Conservation (phyloP, 139 green algal genomes). For the Asterochloris erici region DNA sequence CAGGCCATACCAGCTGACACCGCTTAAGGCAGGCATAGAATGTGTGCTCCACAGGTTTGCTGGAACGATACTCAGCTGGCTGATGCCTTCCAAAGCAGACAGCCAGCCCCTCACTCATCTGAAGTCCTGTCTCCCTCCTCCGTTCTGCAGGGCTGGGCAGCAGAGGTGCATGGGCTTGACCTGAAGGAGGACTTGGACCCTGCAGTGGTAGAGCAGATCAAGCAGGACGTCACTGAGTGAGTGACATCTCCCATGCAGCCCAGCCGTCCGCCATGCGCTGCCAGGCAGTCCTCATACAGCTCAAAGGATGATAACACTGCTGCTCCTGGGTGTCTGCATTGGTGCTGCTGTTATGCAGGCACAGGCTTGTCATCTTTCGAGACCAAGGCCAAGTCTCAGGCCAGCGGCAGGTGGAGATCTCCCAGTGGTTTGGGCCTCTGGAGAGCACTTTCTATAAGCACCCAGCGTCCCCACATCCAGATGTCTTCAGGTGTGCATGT, state of each 20-base stretch:
- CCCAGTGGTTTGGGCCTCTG: slow-evolving; percentile 39
- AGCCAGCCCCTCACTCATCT: too few relatives aligned
- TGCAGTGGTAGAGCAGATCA: slow-evolving; percentile 5
- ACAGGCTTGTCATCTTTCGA: slow-evolving; percentile 43
- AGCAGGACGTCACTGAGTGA: slow-evolving; percentile 24
- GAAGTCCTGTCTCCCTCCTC: too few relatives aligned
- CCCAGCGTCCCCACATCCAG: slow-evolving; percentile 35
- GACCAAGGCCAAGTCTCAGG: slow-evolving; percentile 41
- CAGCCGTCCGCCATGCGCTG: too few relatives aligned
- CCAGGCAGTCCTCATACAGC: too few relatives aligned
- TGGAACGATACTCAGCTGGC: too few relatives aligned
- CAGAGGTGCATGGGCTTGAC: slow-evolving; percentile 20
- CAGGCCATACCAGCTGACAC: too few relatives aligned
- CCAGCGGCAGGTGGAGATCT: slow-evolving; percentile 44
- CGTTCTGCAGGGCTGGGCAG: slow-evolving; percentile 5
- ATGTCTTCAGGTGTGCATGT: slow-evolving; percentile 30
- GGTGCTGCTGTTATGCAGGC: slow-evolving; percentile 15
- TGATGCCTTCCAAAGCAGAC: too few relatives aligned
- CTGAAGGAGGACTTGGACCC: slow-evolving; percentile 10
- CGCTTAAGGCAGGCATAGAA: too few relatives aligned
- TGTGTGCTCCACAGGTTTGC: too few relatives aligned
- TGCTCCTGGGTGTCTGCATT: neutral
- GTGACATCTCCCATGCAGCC: neutral
- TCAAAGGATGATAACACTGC: too few relatives aligned
- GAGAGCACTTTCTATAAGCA: slow-evolving; percentile 56